Evolutionary conservation across 139 green algal species (phyloP).

Genomic region (Astrephomene gubernaculifera): DNA sequence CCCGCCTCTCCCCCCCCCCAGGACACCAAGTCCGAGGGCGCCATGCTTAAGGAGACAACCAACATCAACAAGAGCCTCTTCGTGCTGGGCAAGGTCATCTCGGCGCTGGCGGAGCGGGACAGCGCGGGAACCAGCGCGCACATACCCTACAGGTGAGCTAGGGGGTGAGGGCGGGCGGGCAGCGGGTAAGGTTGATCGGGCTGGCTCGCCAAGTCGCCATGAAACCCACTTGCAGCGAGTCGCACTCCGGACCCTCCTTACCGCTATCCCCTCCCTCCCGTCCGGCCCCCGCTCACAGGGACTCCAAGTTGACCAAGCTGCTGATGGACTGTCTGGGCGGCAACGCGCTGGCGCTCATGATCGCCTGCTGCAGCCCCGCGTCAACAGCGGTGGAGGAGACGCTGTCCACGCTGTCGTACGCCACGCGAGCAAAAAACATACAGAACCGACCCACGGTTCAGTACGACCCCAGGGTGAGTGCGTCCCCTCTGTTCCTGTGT

Average conservation of each 20-base stretch:
- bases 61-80: conserved; percentile 96
- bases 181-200: too few species aligned
- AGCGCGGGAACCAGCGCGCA: conserved; percentile 49
- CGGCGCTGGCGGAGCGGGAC: conserved; percentile 71
- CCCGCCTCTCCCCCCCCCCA: conserved; percentile 1
- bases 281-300: conserved; percentile 47
- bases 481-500: too few species aligned
- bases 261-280: neutral
- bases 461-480: conserved; percentile 64
- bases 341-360: conserved; percentile 84
- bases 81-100: conserved; percentile 91
- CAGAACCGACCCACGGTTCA: conserved; percentile 75
- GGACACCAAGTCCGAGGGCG: conserved; percentile 76
- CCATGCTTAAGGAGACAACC: conserved; percentile 88
- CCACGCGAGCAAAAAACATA: conserved; percentile 92
- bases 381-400: conserved; percentile 77
- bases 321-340: conserved; percentile 88
- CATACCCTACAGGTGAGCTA: conserved; percentile 53
- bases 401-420: conserved; percentile 90
- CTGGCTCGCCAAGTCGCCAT: neutral
- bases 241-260: neutral
- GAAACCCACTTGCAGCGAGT: neutral
- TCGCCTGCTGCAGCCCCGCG: conserved; percentile 88
- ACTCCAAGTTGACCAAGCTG: conserved; percentile 92
- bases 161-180: neutral